phyloP scores from a whole-genome alignment of 108 stramenopile species.

The Cyclotella choctawhatcheeana region DNA sequence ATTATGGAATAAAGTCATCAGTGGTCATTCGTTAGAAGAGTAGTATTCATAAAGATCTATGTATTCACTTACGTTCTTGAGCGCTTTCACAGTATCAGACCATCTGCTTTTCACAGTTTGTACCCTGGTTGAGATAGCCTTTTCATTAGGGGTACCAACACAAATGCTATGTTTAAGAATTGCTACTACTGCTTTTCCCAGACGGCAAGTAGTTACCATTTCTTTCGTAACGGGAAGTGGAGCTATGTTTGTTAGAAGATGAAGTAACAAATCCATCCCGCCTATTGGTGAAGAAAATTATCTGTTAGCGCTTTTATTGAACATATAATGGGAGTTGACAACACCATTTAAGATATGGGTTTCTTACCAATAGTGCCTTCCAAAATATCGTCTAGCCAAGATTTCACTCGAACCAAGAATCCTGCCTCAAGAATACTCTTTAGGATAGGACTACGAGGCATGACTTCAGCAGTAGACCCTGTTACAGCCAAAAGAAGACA shows the following conservation, averaged over 20 bases:
- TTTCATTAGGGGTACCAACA: constrained; percentile 71
- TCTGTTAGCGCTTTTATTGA: neutral
- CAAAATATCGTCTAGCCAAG: constrained; percentile 85
- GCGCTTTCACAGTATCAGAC: constrained; percentile 81
- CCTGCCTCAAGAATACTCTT: constrained; percentile 61
- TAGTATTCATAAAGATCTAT: neutral
- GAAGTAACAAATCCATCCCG: constrained; percentile 80
- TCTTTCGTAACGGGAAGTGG: constrained; percentile 84
- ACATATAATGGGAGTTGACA: too few relatives aligned
- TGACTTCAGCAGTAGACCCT: constrained; percentile 52
- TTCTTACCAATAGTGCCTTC: constrained; percentile 65
- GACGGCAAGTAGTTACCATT: constrained; percentile 70
- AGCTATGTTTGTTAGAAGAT: constrained; percentile 71
- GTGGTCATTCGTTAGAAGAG: neutral
- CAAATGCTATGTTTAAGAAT: constrained; percentile 81
- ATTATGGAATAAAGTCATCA: neutral
- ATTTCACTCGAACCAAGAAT: constrained; percentile 63
- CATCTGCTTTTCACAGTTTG: constrained; percentile 71
- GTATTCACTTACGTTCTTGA: constrained; percentile 47
- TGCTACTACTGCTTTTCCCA: constrained; percentile 81
- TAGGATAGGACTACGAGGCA: constrained; percentile 54
- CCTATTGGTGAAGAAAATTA: constrained; percentile 38
- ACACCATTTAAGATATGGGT: too few relatives aligned
- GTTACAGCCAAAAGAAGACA: constrained; percentile 68
- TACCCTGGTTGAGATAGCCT: constrained; percentile 69